phyloP scores from a whole-genome alignment of 768 basidiomycete species.

The Podaxis carcinomalis region DNA sequence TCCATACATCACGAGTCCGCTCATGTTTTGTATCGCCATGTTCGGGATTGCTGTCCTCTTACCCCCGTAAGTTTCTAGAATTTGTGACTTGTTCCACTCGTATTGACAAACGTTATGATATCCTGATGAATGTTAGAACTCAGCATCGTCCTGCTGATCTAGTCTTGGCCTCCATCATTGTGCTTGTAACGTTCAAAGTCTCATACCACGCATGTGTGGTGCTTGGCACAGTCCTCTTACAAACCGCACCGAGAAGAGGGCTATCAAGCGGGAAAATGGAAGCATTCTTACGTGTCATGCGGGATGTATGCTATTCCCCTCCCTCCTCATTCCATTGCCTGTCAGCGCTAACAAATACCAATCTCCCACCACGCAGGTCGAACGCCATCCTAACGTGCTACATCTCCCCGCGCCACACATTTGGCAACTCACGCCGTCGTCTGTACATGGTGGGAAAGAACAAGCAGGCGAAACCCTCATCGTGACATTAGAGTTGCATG shows the following conservation, averaged over 20 bases:
- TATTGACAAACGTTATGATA: background rate
- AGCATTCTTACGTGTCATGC: conserved; percentile 72
- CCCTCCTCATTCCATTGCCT: background rate
- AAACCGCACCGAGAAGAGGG: conserved; percentile 78
- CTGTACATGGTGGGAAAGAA: background rate
- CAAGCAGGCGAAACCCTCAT: conserved; percentile 40
- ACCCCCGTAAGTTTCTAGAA: conserved; percentile 44
- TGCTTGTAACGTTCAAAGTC: conserved; percentile 73
- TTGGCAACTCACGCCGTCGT: conserved; percentile 70
- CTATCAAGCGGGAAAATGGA: conserved; percentile 68
- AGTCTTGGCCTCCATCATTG: conserved; percentile 73
- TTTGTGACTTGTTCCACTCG: background rate
- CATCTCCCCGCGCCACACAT: conserved; percentile 85
- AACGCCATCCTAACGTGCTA: conserved; percentile 77
- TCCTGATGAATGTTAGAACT: conserved; percentile 17
- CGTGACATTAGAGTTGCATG: conserved; percentile 78
- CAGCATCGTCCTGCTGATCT: conserved; percentile 79
- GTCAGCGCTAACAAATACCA: background rate
- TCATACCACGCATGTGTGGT: conserved; percentile 83
- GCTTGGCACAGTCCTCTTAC: conserved; percentile 82
- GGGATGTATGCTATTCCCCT: conserved; percentile 56
- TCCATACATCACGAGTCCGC: conserved; percentile 67
- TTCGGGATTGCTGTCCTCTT: conserved; percentile 48
- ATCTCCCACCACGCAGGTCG: conserved; percentile 45
- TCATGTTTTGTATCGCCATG: conserved; percentile 53